phyloP scores from a whole-genome alignment of 2,329 filamentous ascomycete species.

The Aspergillus sp. region DNA sequence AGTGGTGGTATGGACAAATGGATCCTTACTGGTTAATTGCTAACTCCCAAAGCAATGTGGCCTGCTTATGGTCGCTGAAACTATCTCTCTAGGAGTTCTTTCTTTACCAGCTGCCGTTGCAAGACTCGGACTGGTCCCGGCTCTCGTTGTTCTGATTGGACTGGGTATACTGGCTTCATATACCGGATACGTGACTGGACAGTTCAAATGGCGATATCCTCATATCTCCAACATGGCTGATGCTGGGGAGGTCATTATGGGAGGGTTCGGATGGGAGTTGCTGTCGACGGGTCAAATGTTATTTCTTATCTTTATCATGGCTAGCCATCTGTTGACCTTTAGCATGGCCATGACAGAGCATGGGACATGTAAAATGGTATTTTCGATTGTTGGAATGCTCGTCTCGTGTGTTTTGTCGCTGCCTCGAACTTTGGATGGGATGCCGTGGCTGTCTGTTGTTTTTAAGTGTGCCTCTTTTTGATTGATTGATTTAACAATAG shows the following conservation, averaged over 20 bases:
- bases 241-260: constrained; percentile 57
- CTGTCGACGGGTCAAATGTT: constrained; percentile 57
- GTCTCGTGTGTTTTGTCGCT: constrained; percentile 54
- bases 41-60: constrained; percentile 29
- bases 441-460: constrained; percentile 54
- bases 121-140: constrained; percentile 46
- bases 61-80: constrained; percentile 52
- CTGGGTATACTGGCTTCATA: constrained; percentile 52
- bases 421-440: constrained; percentile 56
- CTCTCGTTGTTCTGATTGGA: constrained; percentile 41
- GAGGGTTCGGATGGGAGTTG: constrained; percentile 56
- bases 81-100: constrained; percentile 52
- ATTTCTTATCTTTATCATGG: constrained; percentile 62
- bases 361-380: constrained; percentile 57
- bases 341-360: constrained; percentile 60
- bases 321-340: constrained; percentile 63
- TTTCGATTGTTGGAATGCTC: constrained; percentile 51
- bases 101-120: constrained; percentile 49
- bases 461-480: constrained; percentile 20
- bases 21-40: not conserved
- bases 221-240: constrained; percentile 62
- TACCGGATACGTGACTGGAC: constrained; percentile 54
- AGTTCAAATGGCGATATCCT: constrained; percentile 52
- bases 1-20: constrained; percentile 30
- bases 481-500: not conserved